Percentiles rank a stretch among this genome's conserved stretches.
phyloP scores from a whole-genome alignment of 176 grass and related monocot species.

The Ananas comosus region DNA sequence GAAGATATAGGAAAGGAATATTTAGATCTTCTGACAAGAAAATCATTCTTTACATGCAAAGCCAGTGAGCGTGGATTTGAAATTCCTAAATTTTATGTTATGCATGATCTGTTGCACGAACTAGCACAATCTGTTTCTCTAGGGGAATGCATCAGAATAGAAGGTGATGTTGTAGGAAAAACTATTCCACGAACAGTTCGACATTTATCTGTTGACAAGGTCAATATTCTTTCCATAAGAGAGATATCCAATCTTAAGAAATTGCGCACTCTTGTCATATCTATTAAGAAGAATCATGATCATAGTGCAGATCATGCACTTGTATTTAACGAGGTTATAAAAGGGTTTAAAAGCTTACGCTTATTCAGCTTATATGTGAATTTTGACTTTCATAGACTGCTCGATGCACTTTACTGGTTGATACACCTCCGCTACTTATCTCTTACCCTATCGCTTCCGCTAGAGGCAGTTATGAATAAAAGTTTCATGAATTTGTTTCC shows the following conservation, averaged over 20 bases:
- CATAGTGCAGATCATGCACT: not conserved
- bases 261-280: not conserved
- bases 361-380: not conserved
- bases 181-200: not conserved
- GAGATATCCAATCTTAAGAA: not conserved
- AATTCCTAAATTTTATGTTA: not conserved
- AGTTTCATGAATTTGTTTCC: too few species aligned
- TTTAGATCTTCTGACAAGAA: not conserved
- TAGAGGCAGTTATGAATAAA: too few species aligned
- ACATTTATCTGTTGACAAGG: not conserved
- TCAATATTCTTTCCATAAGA: too few species aligned
- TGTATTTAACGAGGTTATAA: not conserved
- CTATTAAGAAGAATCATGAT: too few species aligned
- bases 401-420: too few species aligned
- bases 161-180: not conserved
- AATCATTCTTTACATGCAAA: too few species aligned
- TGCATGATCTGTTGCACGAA: slow-evolving; percentile 25
- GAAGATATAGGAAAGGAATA: slow-evolving; percentile 18
- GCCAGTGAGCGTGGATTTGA: not conserved
- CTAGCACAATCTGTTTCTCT: slow-evolving; percentile 13
- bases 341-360: not conserved
- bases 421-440: too few species aligned
- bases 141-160: slow-evolving; percentile 21
- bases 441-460: too few species aligned
- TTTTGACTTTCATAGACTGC: not conserved